A percentile compares a stretch with the other conserved stretches of the same genome.
These are phyloP conservation scores for Sambucus nigra DNA, from an alignment of 129 eudicot species.

Conservation along the genomic window DNA sequence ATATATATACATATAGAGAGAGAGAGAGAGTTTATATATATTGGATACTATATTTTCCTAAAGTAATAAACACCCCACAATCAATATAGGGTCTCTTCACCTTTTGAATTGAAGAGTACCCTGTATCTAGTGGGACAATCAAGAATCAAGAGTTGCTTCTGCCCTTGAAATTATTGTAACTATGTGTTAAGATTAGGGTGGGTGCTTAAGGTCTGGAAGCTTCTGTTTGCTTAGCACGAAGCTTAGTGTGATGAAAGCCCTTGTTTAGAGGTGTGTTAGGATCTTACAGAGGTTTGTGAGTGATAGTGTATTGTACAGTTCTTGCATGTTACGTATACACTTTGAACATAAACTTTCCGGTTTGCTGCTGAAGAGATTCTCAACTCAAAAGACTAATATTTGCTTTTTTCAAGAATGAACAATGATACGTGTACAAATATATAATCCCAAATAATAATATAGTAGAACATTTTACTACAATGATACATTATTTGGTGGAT, in stretches of 20 bases:
- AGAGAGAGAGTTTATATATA: no score
- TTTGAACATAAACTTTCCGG: neutral
- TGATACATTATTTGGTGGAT: no score
- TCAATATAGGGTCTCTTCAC: neutral
- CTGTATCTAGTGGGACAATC: conserved; percentile 7
- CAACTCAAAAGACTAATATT: no score
- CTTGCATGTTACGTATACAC: neutral
- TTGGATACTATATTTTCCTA: no score
- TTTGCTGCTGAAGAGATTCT: neutral
- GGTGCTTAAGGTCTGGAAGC: neutral
- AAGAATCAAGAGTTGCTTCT: neutral
- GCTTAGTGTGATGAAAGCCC: conserved; percentile 10
- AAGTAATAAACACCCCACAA: neutral
- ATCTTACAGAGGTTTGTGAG: neutral
- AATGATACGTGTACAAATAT: no score
- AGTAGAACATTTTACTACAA: neutral
- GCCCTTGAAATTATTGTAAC: neutral
- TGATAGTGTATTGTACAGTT: conserved; percentile 11
- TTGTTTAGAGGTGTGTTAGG: conserved; percentile 4
- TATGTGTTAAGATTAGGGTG: conserved; percentile 2
- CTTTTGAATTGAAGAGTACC: conserved; percentile 12
- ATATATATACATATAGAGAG: no score
- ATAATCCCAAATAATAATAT: no score
- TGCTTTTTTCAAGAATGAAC: no score
- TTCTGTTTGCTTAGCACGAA: neutral